Percentiles rank a stretch among this genome's conserved stretches.
phyloP scores from a whole-genome alignment of 1,139 yeast species.

The Wickerhamiella infanticola region DNA sequence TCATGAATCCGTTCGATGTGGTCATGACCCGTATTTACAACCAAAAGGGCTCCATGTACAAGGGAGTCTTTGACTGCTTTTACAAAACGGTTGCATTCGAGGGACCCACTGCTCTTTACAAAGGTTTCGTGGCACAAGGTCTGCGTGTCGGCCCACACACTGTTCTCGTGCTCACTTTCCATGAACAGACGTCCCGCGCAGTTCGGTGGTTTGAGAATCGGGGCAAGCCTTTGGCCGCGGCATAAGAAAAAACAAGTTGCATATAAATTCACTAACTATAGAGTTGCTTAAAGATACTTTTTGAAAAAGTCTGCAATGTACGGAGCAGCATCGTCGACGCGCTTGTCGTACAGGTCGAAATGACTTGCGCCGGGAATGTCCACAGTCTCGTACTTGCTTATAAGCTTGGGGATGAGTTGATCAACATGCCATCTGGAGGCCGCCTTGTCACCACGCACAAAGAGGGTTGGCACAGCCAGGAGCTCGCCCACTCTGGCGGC shows the following conservation, averaged over 20 bases:
- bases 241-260: too few species aligned
- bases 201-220: slow-evolving; percentile 23
- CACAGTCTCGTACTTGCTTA: background rate
- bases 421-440: background rate
- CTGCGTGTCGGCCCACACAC: slow-evolving; percentile 93
- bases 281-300: too few species aligned
- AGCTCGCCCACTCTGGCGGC: background rate
- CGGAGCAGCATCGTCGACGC: background rate
- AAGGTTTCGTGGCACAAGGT: slow-evolving; percentile 88
- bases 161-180: slow-evolving; percentile 71
- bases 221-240: slow-evolving; percentile 24
- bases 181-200: slow-evolving; percentile 83
- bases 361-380: background rate
- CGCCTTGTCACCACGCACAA: background rate
- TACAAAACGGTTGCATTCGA: slow-evolving; percentile 65
- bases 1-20: slow-evolving; percentile 97
- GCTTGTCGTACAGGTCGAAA: background rate
- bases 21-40: slow-evolving; percentile 86
- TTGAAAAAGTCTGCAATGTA: background rate
- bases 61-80: slow-evolving; percentile 79
- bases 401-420: background rate
- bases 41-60: slow-evolving; percentile 77
- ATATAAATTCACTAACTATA: too few species aligned
- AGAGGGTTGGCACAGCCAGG: background rate
- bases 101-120: slow-evolving; percentile 78